Conservation (phyloP, 176 grass and related monocot genomes). For the Triticum monococcum region DNA sequence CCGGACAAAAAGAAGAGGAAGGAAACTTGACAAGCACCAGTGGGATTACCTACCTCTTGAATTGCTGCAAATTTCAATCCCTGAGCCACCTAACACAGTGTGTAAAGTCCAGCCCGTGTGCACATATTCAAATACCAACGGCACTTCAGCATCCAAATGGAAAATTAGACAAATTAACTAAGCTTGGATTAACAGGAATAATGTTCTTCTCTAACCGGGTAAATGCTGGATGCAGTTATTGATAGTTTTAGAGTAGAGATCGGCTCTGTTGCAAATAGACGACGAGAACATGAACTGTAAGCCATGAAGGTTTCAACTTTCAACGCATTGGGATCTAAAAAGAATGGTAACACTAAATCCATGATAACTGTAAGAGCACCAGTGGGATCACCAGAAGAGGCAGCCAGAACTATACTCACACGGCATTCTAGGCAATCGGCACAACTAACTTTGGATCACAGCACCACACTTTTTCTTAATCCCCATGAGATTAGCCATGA, state of each 20-base stretch:
- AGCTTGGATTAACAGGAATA: background rate
- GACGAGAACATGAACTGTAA: slow-evolving; percentile 13
- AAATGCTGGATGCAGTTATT: background rate
- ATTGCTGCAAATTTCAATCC: slow-evolving; percentile 18
- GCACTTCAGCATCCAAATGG: background rate
- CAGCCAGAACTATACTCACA: slow-evolving; percentile 11
- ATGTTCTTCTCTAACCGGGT: background rate
- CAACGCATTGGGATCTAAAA: slow-evolving; percentile 64
- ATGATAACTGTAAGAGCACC: slow-evolving; percentile 17
- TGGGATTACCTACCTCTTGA: background rate
- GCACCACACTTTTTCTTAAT: slow-evolving; percentile 12
- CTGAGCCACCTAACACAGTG: slow-evolving; percentile 3
- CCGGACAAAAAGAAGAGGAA: background rate
- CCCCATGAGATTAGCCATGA: slow-evolving; percentile 30
- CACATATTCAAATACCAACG: slow-evolving; percentile 37
- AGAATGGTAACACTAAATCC: slow-evolving; percentile 26
- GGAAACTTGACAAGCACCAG: background rate
- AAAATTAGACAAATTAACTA: background rate
- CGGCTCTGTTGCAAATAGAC: background rate
- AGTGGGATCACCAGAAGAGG: slow-evolving; percentile 23
- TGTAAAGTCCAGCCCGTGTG: background rate
- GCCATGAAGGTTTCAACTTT: slow-evolving; percentile 46
- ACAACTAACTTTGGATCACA: slow-evolving; percentile 48
- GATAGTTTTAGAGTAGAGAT: background rate
- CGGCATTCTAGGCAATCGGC: slow-evolving; percentile 25